Evolutionary conservation across 1,284 basidiomycete genomes (phyloP).

Genomic region (Sanghuangporus sanghuang): DNA sequence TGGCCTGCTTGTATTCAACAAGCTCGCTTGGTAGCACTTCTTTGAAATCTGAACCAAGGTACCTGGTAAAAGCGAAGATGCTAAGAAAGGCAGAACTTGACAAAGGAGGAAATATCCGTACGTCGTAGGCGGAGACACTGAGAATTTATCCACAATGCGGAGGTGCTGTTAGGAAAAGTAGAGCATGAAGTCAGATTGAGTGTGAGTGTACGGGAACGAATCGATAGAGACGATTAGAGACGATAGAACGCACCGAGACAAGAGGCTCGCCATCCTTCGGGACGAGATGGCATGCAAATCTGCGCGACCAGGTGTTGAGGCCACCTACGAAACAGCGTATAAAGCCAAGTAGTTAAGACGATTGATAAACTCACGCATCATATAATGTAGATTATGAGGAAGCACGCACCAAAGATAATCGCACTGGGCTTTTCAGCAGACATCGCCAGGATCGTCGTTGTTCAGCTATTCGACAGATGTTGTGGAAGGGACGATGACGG

Average conservation of each 20-base stretch:
- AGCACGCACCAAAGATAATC: slow-evolving; percentile 68
- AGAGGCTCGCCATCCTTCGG: slow-evolving; percentile 60
- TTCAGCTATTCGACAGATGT: background rate
- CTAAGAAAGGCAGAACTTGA: background rate
- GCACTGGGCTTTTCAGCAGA: slow-evolving; percentile 54
- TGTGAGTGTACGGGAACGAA: slow-evolving; percentile 5
- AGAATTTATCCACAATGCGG: slow-evolving; percentile 83
- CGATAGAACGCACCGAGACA: slow-evolving; percentile 45
- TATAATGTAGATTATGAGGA: background rate
- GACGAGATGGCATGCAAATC: slow-evolving; percentile 58
- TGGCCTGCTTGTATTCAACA: slow-evolving; percentile 82
- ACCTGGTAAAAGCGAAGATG: slow-evolving; percentile 39
- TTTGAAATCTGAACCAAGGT: slow-evolving; percentile 75
- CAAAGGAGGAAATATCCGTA: slow-evolving; percentile 33
- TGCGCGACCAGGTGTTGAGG: slow-evolving; percentile 68
- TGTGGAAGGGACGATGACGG: background rate
- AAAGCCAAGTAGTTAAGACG: background rate
- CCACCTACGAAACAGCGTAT: slow-evolving; percentile 47
- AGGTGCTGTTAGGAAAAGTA: slow-evolving; percentile 43
- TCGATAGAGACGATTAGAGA: slow-evolving; percentile 13
- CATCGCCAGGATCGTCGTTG: background rate
- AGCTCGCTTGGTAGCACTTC: slow-evolving; percentile 58
- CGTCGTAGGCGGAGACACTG: slow-evolving; percentile 82
- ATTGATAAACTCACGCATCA: slow-evolving; percentile 13
- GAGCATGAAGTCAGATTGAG: slow-evolving; percentile 2